Evolutionary conservation across 768 basidiomycete genomes (phyloP).

Genomic region (Symmetrospora coprosmae): DNA sequence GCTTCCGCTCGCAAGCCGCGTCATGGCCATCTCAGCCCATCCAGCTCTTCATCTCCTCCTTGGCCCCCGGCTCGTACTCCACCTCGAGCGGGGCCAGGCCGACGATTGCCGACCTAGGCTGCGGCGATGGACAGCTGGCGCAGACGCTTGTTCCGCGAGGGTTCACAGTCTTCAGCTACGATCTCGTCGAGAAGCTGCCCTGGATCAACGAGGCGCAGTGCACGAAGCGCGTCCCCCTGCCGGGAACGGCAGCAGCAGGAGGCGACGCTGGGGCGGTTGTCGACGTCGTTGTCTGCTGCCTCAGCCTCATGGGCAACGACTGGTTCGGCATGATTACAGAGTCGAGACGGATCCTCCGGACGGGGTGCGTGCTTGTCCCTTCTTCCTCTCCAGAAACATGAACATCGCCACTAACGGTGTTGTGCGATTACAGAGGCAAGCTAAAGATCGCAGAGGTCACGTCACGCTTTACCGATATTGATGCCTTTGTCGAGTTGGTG

Average conservation of each 20-base stretch:
- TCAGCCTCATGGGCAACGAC: conserved; percentile 93
- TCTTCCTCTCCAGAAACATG: background rate
- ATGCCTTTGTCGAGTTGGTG: conserved; percentile 54
- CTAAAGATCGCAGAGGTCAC: conserved; percentile 79
- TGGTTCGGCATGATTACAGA: conserved; percentile 86
- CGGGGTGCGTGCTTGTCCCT: conserved; percentile 46
- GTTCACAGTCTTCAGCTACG: conserved; percentile 58
- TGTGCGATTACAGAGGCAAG: conserved; percentile 48
- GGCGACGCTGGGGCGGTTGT: conserved; percentile 56
- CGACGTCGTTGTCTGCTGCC: conserved; percentile 79
- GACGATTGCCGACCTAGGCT: conserved; percentile 83
- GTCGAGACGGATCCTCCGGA: conserved; percentile 69
- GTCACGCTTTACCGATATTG: conserved; percentile 58
- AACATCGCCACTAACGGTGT: background rate
- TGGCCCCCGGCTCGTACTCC: too few species aligned
- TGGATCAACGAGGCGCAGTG: conserved; percentile 83
- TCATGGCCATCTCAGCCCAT: conserved; percentile 92
- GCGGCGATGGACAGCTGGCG: conserved; percentile 83
- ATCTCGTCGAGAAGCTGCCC: conserved; percentile 44
- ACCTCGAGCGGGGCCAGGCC: conserved; percentile 42
- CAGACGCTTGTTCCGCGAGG: conserved; percentile 44
- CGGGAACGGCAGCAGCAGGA: conserved; percentile 51
- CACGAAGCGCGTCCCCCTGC: conserved; percentile 62
- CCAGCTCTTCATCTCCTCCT: conserved; percentile 54
- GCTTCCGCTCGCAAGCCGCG: conserved; percentile 79